Evolutionary conservation across 345 rosid species (phyloP).

Genomic region (Hypericum perforatum): DNA sequence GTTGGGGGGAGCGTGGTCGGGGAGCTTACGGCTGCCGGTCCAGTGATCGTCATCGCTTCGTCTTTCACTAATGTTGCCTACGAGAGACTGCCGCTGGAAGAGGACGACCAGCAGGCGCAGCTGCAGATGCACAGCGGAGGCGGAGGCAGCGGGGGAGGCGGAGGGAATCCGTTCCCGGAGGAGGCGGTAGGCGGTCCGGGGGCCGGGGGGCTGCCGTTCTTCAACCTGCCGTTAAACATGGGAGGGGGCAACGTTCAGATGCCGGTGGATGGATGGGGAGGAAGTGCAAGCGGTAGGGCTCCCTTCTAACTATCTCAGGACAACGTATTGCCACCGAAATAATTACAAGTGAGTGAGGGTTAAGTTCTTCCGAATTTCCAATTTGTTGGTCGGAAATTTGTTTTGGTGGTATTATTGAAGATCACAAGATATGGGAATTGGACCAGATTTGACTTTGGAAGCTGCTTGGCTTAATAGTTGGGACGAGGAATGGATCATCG

Average conservation of each 20-base stretch:
- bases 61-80: slow-evolving; percentile 92
- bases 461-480: no score
- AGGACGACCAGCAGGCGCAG: slow-evolving; percentile 55
- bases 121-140: slow-evolving; percentile 45
- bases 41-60: slow-evolving; percentile 83
- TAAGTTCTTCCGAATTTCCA: no score
- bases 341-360: neutral
- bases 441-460: no score
- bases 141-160: slow-evolving; percentile 28
- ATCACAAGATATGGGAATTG: no score
- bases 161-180: slow-evolving; percentile 36
- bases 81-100: slow-evolving; percentile 84
- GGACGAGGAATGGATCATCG: no score
- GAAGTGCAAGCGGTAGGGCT: slow-evolving; percentile 7
- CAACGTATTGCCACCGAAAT: neutral
- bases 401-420: no score
- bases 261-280: slow-evolving; percentile 77
- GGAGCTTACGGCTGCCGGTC: slow-evolving; percentile 84
- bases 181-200: slow-evolving; percentile 19
- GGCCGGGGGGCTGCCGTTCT: slow-evolving; percentile 73
- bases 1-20: slow-evolving; percentile 94
- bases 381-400: no score
- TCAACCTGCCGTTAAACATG: slow-evolving; percentile 74
- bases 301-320: neutral
- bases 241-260: slow-evolving; percentile 46